Evolutionary conservation across 2,329 filamentous ascomycete species (phyloP), one percentile per base, ranked within the genome.

Genomic region (Botrytis cinerea): DNA sequence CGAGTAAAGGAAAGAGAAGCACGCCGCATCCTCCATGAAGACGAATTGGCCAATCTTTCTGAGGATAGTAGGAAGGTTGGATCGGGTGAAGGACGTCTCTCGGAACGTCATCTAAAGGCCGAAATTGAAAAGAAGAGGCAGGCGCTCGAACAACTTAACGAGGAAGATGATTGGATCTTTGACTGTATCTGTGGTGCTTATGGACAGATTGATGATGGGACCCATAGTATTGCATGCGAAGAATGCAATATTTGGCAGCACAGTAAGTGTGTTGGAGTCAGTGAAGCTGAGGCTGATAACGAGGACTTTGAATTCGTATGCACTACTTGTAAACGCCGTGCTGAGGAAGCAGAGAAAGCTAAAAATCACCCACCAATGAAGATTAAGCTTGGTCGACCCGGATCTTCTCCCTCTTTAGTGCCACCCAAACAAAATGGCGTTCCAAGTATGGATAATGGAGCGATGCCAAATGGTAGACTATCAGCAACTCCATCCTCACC

Each of bases 231-330:
- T 76, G 93, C 95, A 43, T 99, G 96, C 83, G 96, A 99, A 80
- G 91, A 87, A 77, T 99, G 96, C 85, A 97, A 92, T 80, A 91
- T 97, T 66, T 99, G 96, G 96, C 95, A 98, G 81, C 96, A 99
- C 81, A 97, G 94, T 85, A 93, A 92, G 79, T 99, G 96, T 80
- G 88, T 97, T 74, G 92, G 91, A 59, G 92, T 98, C 76, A 88
- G 88, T 63, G 89, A 97, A 78, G 84, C 87, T 74, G 92, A 95
- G 75, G 95, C 94, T 0, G 95, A 97, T 76, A 87, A 90, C 64
- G 90, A 93, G 1, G 93, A 97, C 77, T 98, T 98, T 79, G 90
- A 93, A 75, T 97, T 97, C 80, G 83, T 97, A 76, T 98, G 95
- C 83, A 85, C 85, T 48, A 90, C 91, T 66, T 99, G 96, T 84